These are phyloP conservation scores for Niveomyces coronatus DNA, from an alignment of 2,329 filamentous ascomycete species.

Conservation along the genomic window DNA sequence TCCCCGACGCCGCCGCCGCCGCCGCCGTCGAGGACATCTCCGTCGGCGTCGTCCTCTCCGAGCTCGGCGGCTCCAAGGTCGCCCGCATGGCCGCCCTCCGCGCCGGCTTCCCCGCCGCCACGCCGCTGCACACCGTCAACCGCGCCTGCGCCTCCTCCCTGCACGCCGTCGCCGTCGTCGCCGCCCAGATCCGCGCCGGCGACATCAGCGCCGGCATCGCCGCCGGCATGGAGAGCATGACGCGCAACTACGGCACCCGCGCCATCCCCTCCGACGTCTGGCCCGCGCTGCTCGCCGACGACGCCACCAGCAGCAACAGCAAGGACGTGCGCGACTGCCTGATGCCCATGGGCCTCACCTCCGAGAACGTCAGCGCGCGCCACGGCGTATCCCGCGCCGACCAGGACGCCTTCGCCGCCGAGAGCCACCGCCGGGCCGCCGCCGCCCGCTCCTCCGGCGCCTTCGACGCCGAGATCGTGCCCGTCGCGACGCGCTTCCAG, in stretches of 20 bases:
- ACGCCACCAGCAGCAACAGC: no score
- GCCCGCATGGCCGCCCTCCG: constrained; percentile 86
- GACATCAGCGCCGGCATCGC: constrained; percentile 66
- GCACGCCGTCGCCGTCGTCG: constrained; percentile 64
- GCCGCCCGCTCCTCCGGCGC: constrained; percentile 56
- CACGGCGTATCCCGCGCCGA: constrained; percentile 65
- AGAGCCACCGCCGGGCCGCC: constrained; percentile 63
- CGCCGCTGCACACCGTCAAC: constrained; percentile 78
- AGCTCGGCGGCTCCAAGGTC: constrained; percentile 83
- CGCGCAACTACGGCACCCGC: constrained; percentile 70
- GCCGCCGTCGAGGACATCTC: constrained; percentile 60
- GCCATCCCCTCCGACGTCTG: constrained; percentile 81
- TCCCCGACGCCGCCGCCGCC: constrained; percentile 59
- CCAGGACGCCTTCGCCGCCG: constrained; percentile 73
- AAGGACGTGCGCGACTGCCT: constrained; percentile 75
- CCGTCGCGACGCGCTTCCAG: constrained; percentile 61
- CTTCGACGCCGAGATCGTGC: constrained; percentile 72
- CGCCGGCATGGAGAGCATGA: constrained; percentile 96
- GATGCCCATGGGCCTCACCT: constrained; percentile 88
- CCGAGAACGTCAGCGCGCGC: constrained; percentile 74
- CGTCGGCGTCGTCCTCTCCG: constrained; percentile 81
- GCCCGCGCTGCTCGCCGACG: constrained; percentile 55
- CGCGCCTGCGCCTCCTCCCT: constrained; percentile 74
- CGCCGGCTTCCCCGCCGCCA: constrained; percentile 62
- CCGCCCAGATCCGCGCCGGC: constrained; percentile 64